Base-by-base conservation (phyloP, 2,329 filamentous ascomycete genomes). In the Madurella fahalii region DNA sequence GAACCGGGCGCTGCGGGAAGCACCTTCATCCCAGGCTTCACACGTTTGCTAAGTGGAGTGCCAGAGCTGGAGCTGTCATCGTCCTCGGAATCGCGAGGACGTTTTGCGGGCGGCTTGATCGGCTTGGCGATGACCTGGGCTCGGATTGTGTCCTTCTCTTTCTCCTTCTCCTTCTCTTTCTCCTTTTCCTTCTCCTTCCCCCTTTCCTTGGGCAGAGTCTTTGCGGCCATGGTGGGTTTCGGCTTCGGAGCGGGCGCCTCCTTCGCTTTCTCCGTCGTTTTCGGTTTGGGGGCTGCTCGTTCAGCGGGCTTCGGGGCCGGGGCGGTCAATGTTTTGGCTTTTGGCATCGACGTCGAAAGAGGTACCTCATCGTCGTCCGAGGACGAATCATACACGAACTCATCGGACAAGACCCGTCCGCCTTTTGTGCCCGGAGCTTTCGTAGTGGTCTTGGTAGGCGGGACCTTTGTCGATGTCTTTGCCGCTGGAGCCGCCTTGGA, bases 31-130 rank as follows among this genome's bases (percentile, higher is more conserved):
- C 20, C 56, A 18, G 74, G 69, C 71, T 82, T 82, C 61, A 78
- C 71, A n/a, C 80, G 76, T 68, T 83, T 83, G 63, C 75, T 79
- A 11, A 84, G 69, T 2, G 81, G 81, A 11, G 77, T 79, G 13
- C 78, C 79, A 0, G 81, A 84, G 67, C 81, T 83, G 2, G 81
- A 84, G 62, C 79, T 82, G 53, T 80, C 81, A 59, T 82, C 80
- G 13, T 77, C 74, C 5, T 78, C 75, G 42, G 74, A 69, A 40
- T 81, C 80, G 1, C 79, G 77, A 2, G 74, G 64, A 34, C 82
- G 78, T 69, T 86, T 85, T 30, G 70, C 65, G 17, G 72, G 63
- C 32, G 67, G 64, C 56, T 69, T 72, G 50, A 62, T 44, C 30
- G 64, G 59, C 53, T 64, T 67, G 47, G 63, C 58, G 13, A 61